Evolutionary conservation across 768 basidiomycete genomes (phyloP).

Genomic region (Pisolithus marmoratus): DNA sequence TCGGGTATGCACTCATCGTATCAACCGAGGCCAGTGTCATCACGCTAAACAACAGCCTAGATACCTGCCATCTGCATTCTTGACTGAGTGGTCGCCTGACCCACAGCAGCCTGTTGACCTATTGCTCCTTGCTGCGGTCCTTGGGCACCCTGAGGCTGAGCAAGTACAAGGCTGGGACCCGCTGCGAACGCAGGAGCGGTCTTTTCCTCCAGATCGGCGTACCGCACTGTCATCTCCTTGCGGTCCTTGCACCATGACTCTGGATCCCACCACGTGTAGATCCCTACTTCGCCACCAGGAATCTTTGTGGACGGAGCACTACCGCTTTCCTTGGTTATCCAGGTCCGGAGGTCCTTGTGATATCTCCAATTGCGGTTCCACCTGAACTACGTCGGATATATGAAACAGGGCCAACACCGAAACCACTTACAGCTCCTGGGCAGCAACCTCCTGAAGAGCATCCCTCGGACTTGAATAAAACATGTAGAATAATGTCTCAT

Average conservation of each 20-base stretch:
- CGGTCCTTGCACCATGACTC: slow-evolving; percentile 74
- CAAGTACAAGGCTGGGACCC: slow-evolving; percentile 42
- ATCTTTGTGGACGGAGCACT: slow-evolving; percentile 73
- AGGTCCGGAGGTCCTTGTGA: slow-evolving; percentile 81
- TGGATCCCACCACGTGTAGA: slow-evolving; percentile 87
- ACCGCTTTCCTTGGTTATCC: slow-evolving; percentile 86
- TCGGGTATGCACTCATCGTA: not conserved
- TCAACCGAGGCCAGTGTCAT: slow-evolving; percentile 2
- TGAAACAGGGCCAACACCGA: slow-evolving; percentile 4
- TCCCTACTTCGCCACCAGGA: slow-evolving; percentile 77
- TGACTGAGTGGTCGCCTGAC: slow-evolving; percentile 22
- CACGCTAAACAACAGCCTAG: slow-evolving; percentile 15
- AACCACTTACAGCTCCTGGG: slow-evolving; percentile 82
- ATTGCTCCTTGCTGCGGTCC: slow-evolving; percentile 34
- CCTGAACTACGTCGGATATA: slow-evolving; percentile 35
- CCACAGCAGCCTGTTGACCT: slow-evolving; percentile 21
- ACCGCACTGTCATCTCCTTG: slow-evolving; percentile 73
- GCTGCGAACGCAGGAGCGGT: slow-evolving; percentile 53
- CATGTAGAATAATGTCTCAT: slow-evolving; percentile 97
- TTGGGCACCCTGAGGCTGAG: slow-evolving; percentile 30
- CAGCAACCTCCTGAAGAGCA: slow-evolving; percentile 89
- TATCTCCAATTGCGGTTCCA: slow-evolving; percentile 95
- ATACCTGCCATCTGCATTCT: slow-evolving; percentile 33
- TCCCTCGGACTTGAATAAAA: slow-evolving; percentile 94
- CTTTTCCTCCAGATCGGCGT: slow-evolving; percentile 73